Evolutionary conservation across 345 rosid genomes (phyloP).

Genomic region (Lepidium didymum): DNA sequence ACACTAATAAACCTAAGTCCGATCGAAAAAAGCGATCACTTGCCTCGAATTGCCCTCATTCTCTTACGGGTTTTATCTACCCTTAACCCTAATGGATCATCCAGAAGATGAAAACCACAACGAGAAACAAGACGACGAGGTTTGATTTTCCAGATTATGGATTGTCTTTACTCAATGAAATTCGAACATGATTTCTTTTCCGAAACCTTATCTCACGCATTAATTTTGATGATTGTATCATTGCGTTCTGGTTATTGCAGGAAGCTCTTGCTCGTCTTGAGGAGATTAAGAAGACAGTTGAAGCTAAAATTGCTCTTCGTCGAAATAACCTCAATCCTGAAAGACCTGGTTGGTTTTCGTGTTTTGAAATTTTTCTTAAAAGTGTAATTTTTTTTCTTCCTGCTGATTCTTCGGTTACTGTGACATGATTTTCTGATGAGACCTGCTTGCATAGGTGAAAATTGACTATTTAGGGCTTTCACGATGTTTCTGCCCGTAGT

Average conservation of each 20-base stretch:
- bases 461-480: background rate
- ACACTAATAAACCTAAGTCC: constrained; percentile 8
- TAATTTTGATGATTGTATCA: background rate
- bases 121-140: constrained; percentile 76
- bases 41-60: background rate
- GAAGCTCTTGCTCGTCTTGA: constrained; percentile 87
- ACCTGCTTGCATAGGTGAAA: background rate
- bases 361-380: background rate
- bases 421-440: background rate
- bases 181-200: background rate
- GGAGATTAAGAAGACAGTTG: constrained; percentile 76
- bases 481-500: background rate
- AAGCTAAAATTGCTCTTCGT: constrained; percentile 85
- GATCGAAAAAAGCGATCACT: constrained; percentile 3
- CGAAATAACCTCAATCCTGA: constrained; percentile 87
- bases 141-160: constrained; percentile 19
- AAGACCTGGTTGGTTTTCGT: constrained; percentile 67
- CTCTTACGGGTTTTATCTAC: background rate
- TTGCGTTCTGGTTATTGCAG: constrained; percentile 31
- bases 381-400: background rate
- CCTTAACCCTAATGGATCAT: constrained; percentile 44
- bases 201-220: background rate
- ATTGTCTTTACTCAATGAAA: background rate
- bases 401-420: background rate
- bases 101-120: constrained; percentile 52